Conservation (phyloP, 768 basidiomycete species). For the Tephrocybe sp. region DNA sequence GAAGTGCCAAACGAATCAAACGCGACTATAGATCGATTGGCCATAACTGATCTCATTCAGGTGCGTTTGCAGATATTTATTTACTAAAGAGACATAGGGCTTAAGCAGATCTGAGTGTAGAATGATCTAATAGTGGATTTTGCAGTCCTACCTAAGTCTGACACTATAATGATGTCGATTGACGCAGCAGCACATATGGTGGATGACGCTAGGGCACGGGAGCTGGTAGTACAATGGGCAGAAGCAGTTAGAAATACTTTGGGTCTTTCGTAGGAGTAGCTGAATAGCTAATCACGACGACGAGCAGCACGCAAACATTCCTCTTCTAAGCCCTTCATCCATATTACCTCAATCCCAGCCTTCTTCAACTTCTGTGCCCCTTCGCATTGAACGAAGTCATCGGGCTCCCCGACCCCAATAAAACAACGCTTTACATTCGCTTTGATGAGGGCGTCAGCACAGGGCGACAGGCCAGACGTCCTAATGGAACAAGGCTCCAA, state of each 20-base stretch:
- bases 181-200: slow-evolving; percentile 27
- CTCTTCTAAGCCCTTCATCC: slow-evolving; percentile 72
- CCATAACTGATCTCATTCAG: slow-evolving; percentile 23
- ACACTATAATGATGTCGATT: slow-evolving; percentile 32
- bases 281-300: slow-evolving; percentile 38
- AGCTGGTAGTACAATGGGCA: slow-evolving; percentile 25
- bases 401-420: slow-evolving; percentile 89
- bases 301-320: slow-evolving; percentile 84
- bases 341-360: slow-evolving; percentile 74
- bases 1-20: slow-evolving; percentile 10
- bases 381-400: slow-evolving; percentile 93
- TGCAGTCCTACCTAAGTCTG: slow-evolving; percentile 19
- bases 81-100: background rate
- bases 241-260: slow-evolving; percentile 17
- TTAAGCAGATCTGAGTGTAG: slow-evolving; percentile 4
- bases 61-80: slow-evolving; percentile 3
- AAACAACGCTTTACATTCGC: slow-evolving; percentile 74
- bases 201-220: slow-evolving; percentile 21
- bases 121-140: slow-evolving; percentile 33
- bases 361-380: slow-evolving; percentile 73
- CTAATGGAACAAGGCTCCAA: slow-evolving; percentile 94
- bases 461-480: slow-evolving; percentile 84
- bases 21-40: slow-evolving; percentile 18
- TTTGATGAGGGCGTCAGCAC: slow-evolving; percentile 79
- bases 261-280: slow-evolving; percentile 11